These are phyloP conservation scores for Didymella pinodella DNA, from an alignment of 2,329 filamentous ascomycete species.

Conservation along the genomic window DNA sequence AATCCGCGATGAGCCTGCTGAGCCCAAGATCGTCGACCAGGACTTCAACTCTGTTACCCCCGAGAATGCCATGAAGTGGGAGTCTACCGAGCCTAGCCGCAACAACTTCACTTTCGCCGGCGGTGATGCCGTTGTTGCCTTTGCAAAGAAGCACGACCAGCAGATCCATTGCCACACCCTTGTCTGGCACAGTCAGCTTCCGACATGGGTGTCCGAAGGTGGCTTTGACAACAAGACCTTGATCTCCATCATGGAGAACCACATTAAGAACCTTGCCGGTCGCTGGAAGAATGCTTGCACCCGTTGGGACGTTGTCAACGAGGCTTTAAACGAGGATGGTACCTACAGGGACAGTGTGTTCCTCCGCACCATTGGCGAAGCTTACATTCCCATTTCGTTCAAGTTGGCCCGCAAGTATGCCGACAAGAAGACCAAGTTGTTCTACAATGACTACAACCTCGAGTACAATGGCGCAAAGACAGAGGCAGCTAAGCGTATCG, in stretches of 20 bases:
- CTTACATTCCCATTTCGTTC: slow-evolving; percentile 58
- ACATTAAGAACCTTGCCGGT: slow-evolving; percentile 51
- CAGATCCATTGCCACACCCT: slow-evolving; percentile 52
- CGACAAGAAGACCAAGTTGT: slow-evolving; percentile 54
- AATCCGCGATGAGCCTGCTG: slow-evolving; percentile 35
- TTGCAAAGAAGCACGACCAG: slow-evolving; percentile 48
- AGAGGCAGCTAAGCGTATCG: slow-evolving; percentile 46
- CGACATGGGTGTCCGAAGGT: slow-evolving; percentile 50
- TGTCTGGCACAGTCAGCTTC: slow-evolving; percentile 54
- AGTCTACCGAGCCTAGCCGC: slow-evolving; percentile 48
- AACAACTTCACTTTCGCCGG: slow-evolving; percentile 51
- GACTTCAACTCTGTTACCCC: slow-evolving; percentile 44
- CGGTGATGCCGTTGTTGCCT: slow-evolving; percentile 47
- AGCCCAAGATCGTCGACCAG: slow-evolving; percentile 36
- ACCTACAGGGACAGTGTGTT: slow-evolving; percentile 55
- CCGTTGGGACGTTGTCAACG: slow-evolving; percentile 53
- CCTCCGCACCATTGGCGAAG: slow-evolving; percentile 54
- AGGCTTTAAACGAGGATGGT: slow-evolving; percentile 57
- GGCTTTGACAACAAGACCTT: slow-evolving; percentile 52
- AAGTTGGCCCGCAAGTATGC: slow-evolving; percentile 51
- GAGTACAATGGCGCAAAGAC: slow-evolving; percentile 61
- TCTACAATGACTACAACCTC: slow-evolving; percentile 72
- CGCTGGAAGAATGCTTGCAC: slow-evolving; percentile 52
- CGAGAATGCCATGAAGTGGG: slow-evolving; percentile 46
- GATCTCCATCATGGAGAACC: slow-evolving; percentile 52